Evolutionary conservation across 2,329 filamentous ascomycete species (phyloP).

Genomic region (Fusarium tjaetaba): DNA sequence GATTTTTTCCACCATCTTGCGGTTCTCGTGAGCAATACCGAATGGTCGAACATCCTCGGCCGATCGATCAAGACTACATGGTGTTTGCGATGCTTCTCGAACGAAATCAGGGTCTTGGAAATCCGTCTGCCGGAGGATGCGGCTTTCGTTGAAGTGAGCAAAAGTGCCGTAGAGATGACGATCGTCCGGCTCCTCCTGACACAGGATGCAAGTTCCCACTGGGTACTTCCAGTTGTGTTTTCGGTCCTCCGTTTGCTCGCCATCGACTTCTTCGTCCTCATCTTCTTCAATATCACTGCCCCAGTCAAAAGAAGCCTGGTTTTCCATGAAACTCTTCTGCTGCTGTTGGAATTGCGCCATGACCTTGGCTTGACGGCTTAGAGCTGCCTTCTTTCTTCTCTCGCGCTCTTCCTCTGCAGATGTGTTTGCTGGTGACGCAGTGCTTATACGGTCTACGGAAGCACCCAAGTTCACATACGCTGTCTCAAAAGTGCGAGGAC

Average conservation of each 20-base stretch:
- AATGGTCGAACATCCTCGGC: constrained; percentile 87
- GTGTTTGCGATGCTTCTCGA: constrained; percentile 81
- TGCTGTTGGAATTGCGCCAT: constrained; percentile 99
- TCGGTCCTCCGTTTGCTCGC: constrained; percentile 68
- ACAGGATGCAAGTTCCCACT: constrained; percentile 91
- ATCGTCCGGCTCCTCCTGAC: constrained; percentile 95
- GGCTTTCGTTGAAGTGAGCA: constrained; percentile 86
- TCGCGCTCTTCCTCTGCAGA: constrained; percentile 78
- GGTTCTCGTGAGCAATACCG: constrained; percentile 89
- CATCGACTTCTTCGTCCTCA: constrained; percentile 75
- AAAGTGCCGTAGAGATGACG: constrained; percentile 92
- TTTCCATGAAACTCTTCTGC: constrained; percentile 93
- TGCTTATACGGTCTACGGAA: constrained; percentile 81
- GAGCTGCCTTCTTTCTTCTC: constrained; percentile 87
- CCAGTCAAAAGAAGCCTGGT: constrained; percentile 88
- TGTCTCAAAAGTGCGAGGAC: constrained; percentile 75
- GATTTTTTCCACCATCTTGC: constrained; percentile 78
- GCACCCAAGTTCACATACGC: constrained; percentile 73
- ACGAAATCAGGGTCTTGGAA: constrained; percentile 84
- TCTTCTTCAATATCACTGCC: constrained; percentile 80
- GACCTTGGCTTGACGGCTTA: constrained; percentile 89
- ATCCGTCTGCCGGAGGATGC: constrained; percentile 87
- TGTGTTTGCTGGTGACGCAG: constrained; percentile 78
- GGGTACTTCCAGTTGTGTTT: constrained; percentile 85
- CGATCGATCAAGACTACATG: constrained; percentile 83